Conservation (phyloP, 2,329 filamentous ascomycete species). For the Pestalotiopsis sp. region DNA sequence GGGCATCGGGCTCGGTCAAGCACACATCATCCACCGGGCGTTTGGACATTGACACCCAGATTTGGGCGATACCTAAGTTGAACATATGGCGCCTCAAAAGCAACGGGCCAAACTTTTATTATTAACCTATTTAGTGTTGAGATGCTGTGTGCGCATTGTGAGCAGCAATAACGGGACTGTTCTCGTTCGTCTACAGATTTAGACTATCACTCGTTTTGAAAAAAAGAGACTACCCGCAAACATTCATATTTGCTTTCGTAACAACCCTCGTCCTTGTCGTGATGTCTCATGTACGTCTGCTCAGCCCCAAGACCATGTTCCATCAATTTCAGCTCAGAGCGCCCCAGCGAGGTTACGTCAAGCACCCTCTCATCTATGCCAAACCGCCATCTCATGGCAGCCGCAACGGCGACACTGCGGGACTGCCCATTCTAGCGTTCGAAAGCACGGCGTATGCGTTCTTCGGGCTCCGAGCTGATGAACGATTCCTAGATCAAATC, state of each 20-base stretch:
- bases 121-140: neutral
- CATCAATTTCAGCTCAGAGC: neutral
- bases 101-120: neutral
- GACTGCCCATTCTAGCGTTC: neutral
- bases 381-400: neutral
- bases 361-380: neutral
- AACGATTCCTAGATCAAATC: neutral
- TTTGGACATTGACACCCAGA: neutral
- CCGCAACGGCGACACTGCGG: neutral
- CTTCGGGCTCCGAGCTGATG: neutral
- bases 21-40: slow-evolving; percentile 1
- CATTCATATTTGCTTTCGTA: neutral
- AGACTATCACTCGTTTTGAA: slow-evolving; percentile 9
- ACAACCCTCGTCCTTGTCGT: neutral
- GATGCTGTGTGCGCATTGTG: neutral
- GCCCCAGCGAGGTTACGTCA: neutral
- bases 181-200: neutral
- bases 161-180: neutral
- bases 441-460: neutral
- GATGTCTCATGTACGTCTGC: neutral
- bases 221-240: neutral
- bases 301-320: neutral
- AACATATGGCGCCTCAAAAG: neutral
- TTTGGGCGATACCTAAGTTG: neutral
- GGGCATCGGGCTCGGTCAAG: neutral